These are phyloP conservation scores for Neolecta irregularis DNA, from an alignment of 1,139 yeast species.

Conservation along the genomic window DNA sequence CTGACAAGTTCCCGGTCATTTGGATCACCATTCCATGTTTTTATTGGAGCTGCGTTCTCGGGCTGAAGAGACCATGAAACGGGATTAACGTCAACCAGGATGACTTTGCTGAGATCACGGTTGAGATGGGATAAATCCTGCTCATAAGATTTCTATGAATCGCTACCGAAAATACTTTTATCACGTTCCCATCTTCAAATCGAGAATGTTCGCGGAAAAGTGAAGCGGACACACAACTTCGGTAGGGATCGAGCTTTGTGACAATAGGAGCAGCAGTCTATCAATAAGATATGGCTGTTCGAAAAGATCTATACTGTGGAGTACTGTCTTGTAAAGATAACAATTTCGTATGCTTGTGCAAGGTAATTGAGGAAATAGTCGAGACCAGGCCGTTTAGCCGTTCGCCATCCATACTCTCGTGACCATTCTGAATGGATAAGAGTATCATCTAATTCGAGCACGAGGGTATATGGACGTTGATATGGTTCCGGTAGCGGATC, in stretches of 20 bases:
- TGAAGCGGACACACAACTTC: constrained; percentile 75
- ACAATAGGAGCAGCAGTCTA: constrained; percentile 71
- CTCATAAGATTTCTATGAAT: constrained; percentile 28
- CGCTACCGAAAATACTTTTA: constrained; percentile 22
- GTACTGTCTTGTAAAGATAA: constrained; percentile 70
- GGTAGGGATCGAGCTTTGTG: constrained; percentile 80
- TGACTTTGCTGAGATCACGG: constrained; percentile 71
- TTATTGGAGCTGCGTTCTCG: constrained; percentile 71
- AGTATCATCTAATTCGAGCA: constrained; percentile 75
- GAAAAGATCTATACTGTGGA: constrained; percentile 28
- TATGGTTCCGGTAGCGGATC: constrained; percentile 86
- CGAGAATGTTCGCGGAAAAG: constrained; percentile 84
- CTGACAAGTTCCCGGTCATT: constrained; percentile 61
- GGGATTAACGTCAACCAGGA: constrained; percentile 63
- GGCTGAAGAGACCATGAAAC: constrained; percentile 72
- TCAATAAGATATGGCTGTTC: neutral
- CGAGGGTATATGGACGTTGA: constrained; percentile 83
- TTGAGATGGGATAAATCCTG: constrained; percentile 69
- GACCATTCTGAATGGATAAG: constrained; percentile 88
- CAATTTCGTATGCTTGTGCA: constrained; percentile 91
- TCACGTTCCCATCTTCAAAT: constrained; percentile 64
- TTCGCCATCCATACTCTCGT: constrained; percentile 89
- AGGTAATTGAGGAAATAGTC: constrained; percentile 91
- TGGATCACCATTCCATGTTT: constrained; percentile 74
- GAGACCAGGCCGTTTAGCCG: constrained; percentile 96